Conservation (phyloP, 805 yeast species). For the Schwanniomyces vanrijiae region DNA sequence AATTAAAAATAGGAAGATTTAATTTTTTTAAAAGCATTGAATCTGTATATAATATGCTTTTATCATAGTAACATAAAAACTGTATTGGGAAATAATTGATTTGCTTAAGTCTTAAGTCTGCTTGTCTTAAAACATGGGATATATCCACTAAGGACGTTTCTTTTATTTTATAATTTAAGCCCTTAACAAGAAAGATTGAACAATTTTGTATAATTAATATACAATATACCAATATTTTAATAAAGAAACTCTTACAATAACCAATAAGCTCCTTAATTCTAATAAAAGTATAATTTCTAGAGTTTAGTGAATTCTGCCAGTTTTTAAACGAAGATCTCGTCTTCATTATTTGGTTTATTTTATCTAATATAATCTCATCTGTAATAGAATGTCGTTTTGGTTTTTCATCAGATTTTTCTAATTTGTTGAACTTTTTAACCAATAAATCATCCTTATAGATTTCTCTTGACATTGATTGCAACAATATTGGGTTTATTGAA, state of each 20-base stretch:
- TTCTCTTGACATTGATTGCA: constrained; percentile 47
- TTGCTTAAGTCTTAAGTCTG: constrained; percentile 76
- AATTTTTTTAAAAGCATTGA: constrained; percentile 45
- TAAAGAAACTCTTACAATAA: neutral
- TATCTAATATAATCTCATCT: constrained; percentile 31
- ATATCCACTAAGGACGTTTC: constrained; percentile 32
- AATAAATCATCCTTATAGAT: constrained; percentile 11
- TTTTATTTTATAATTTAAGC: constrained; percentile 26
- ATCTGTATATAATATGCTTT: constrained; percentile 36
- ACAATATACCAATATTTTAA: constrained; percentile 10
- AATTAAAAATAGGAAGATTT: constrained; percentile 35
- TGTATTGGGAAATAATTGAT: constrained; percentile 78
- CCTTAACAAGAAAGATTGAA: constrained; percentile 16
- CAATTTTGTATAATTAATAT: constrained; percentile 15
- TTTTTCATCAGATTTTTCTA: constrained; percentile 10
- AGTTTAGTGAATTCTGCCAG: neutral
- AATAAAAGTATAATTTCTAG: neutral
- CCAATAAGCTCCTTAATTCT: neutral
- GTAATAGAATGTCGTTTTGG: constrained; percentile 14
- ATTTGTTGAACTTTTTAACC: constrained; percentile 23
- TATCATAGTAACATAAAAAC: constrained; percentile 55
- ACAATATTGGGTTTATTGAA: constrained; percentile 68
- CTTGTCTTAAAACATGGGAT: constrained; percentile 72
- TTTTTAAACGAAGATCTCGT: neutral
- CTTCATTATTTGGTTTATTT: constrained; percentile 29